Evolutionary conservation across 257 asterid genomes (phyloP), one percentile per base, ranked within the genome.

Genomic region (Paraleonurus japonicus): DNA sequence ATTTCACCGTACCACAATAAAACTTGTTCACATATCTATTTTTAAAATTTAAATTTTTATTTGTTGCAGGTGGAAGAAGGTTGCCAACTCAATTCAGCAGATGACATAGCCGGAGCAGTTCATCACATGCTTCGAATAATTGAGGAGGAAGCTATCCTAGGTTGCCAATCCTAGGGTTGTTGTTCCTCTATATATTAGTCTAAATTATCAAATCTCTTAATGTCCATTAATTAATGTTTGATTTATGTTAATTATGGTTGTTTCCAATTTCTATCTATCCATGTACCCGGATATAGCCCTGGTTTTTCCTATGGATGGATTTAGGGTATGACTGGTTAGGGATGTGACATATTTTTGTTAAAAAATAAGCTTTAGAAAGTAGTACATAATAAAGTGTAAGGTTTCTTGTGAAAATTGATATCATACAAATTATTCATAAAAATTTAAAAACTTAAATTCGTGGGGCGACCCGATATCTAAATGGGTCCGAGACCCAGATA

Each of bases 91-190:
- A 92, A 78, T 64, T 85, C 98, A 60, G 98, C 98, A 51, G 99
- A 92, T 61, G 96, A 88, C 78, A 88, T 95, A 69, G 96, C 99
- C 10, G 87, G 85, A 12, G 96, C 90, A 80, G 93, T 92, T 22
- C 93, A 95, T 80, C 99, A 92, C 86, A 88, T 95, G 82, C 90
- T 95, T 23, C 81, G 95, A 88, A 88, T 88, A 82, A 92, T 95
- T 70, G 98, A 92, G 82, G 98, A 88, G 67, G 98, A 92, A 80
- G 81, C 83, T 41, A 80, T 81, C 65, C 85, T 83, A 71, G 87
- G 85, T 83, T 79, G 86, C 78, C 81, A 81, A 84, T 67, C 85
- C 81, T 86, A 88, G 83, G 75, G 73, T 67, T 65, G 59, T 67
- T 67, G 9, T 65, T 73, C 73, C 22, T 80, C 61, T 61, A 70